phyloP scores from a whole-genome alignment of 768 basidiomycete genomes.

The Sistotremastrum niveocremeum region DNA sequence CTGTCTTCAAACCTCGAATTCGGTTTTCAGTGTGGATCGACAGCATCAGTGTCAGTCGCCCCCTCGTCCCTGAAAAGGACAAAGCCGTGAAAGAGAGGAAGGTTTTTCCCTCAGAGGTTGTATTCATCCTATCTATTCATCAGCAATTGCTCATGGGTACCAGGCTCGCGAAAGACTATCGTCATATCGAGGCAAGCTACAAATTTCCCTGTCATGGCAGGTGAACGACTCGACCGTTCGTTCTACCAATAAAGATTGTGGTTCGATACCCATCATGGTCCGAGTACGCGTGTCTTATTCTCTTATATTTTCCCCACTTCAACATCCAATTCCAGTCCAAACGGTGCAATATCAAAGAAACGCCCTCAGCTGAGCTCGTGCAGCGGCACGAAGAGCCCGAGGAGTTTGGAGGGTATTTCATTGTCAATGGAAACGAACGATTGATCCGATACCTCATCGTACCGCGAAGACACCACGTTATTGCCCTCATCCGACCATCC shows the following conservation, averaged over 20 bases:
- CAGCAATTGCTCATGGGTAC: neutral
- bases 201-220: constrained; percentile 73
- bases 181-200: constrained; percentile 87
- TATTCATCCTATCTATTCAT: constrained; percentile 5
- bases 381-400: constrained; percentile 89
- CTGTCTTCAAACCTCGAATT: constrained; percentile 5
- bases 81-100: constrained; percentile 57
- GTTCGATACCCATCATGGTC: constrained; percentile 92
- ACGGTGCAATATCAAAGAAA: constrained; percentile 78
- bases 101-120: constrained; percentile 83
- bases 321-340: constrained; percentile 43
- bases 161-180: constrained; percentile 89
- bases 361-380: constrained; percentile 81
- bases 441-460: constrained; percentile 95
- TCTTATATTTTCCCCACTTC: neutral
- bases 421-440: constrained; percentile 98
- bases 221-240: constrained; percentile 59
- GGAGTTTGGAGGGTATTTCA: constrained; percentile 97
- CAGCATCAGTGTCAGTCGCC: constrained; percentile 66
- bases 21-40: constrained; percentile 75
- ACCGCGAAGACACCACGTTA: constrained; percentile 90
- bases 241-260: constrained; percentile 69
- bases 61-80: constrained; percentile 79
- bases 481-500: constrained; percentile 80
- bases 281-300: constrained; percentile 42